Evolutionary conservation across 495 filamentous ascomycete species (phyloP).

Genomic region (Penicillium parvum): DNA sequence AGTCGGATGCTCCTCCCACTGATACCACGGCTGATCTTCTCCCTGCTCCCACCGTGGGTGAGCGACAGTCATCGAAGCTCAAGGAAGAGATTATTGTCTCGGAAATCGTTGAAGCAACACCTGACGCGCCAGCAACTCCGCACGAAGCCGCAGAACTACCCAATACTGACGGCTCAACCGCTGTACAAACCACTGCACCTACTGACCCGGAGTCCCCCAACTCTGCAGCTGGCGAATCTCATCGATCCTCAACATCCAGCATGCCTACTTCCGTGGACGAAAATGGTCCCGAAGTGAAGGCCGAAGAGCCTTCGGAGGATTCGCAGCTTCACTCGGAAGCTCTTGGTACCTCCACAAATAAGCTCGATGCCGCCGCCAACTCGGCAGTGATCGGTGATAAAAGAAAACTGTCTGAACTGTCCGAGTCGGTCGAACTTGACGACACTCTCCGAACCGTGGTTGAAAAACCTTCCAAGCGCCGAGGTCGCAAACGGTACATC

Average conservation of each 20-base stretch:
- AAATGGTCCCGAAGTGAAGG: constrained; percentile 21
- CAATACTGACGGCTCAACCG: constrained; percentile 1
- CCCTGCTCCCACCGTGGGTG: neutral
- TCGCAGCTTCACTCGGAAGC: constrained; percentile 3
- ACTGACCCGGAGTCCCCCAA: constrained; percentile 29
- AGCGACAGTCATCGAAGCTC: constrained; percentile 14
- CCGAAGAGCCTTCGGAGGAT: constrained; percentile 18
- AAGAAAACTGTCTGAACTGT: constrained; percentile 15
- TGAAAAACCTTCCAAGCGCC: constrained; percentile 16
- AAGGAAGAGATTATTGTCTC: constrained; percentile 14
- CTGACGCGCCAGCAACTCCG: constrained; percentile 2
- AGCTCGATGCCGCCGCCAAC: constrained; percentile 6
- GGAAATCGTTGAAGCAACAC: constrained; percentile 1
- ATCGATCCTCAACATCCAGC: constrained; percentile 36
- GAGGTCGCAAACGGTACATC: constrained; percentile 26
- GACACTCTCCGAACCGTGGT: constrained; percentile 15
- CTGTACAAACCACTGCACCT: constrained; percentile 4
- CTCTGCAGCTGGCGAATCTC: constrained; percentile 34
- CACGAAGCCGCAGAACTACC: neutral
- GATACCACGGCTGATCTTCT: constrained; percentile 2
- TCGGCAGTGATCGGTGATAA: constrained; percentile 7
- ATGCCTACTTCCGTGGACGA: constrained; percentile 37
- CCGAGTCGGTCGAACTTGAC: constrained; percentile 23
- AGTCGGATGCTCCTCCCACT: constrained; percentile 11
- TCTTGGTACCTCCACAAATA: constrained; percentile 9